Conservation (phyloP, 768 basidiomycete species). For the Tulasnella sp. region DNA sequence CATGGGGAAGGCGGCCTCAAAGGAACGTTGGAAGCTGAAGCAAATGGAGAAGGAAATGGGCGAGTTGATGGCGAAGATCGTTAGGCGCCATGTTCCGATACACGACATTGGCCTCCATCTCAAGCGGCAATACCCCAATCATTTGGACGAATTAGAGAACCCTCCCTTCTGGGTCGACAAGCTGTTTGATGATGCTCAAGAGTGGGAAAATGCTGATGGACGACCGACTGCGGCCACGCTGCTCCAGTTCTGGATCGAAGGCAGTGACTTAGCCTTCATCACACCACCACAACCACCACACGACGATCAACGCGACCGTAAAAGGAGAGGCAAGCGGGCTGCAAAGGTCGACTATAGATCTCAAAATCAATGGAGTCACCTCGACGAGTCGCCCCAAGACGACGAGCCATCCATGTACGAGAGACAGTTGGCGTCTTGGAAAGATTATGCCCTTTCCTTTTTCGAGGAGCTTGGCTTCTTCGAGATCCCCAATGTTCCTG, state of each 20-base stretch:
- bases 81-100: slow-evolving; percentile 29
- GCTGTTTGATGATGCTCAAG: slow-evolving; percentile 23
- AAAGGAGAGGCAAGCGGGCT: neutral
- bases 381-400: neutral
- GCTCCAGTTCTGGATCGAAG: slow-evolving; percentile 44
- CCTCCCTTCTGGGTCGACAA: slow-evolving; percentile 42
- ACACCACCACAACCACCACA: neutral
- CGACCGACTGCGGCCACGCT: neutral
- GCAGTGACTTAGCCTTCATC: slow-evolving; percentile 38
- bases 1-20: slow-evolving; percentile 30
- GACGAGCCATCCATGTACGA: neutral
- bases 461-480: slow-evolving; percentile 28
- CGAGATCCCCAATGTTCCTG: slow-evolving; percentile 33
- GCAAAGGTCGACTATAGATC: neutral
- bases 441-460: neutral
- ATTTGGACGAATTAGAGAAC: slow-evolving; percentile 31
- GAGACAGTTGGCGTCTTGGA: neutral
- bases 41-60: slow-evolving; percentile 37
- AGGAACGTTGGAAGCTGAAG: slow-evolving; percentile 35
- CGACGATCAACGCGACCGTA: neutral
- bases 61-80: slow-evolving; percentile 36
- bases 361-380: too few relatives aligned
- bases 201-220: slow-evolving; percentile 24
- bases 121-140: slow-evolving; percentile 38
- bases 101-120: slow-evolving; percentile 36